A percentile compares a stretch with the other conserved stretches of the same genome.
Evolutionary conservation across 306 rosid genomes (phyloP).

Genomic region (Senna siamea): DNA sequence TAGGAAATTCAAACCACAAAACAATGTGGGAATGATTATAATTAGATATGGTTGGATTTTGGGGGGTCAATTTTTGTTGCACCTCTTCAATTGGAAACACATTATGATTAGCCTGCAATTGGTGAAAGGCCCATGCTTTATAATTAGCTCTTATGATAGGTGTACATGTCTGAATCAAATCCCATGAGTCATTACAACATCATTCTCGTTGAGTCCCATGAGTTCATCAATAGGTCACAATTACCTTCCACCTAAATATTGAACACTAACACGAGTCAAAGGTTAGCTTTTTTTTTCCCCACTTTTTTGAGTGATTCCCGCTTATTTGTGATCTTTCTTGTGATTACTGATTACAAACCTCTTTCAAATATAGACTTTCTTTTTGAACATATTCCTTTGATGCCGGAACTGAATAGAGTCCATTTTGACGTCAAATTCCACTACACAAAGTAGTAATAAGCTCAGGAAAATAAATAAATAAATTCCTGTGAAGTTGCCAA

Average conservation of each 20-base stretch:
- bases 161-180: constrained; percentile 26
- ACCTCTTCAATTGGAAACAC: constrained; percentile 36
- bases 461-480: background rate
- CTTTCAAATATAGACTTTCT: constrained; percentile 23
- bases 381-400: constrained; percentile 38
- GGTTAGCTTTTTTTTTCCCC: constrained; percentile 6
- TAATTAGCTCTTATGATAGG: constrained; percentile 34
- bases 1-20: constrained; percentile 37
- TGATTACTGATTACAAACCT: constrained; percentile 41
- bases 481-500: background rate
- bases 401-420: constrained; percentile 37
- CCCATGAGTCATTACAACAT: constrained; percentile 40
- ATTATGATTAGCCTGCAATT: constrained; percentile 41
- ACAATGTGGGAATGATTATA: constrained; percentile 25
- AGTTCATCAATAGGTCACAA: constrained; percentile 39
- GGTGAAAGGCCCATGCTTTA: constrained; percentile 29
- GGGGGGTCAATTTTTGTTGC: constrained; percentile 49
- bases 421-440: constrained; percentile 14
- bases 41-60: constrained; percentile 68
- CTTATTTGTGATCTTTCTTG: constrained; percentile 35
- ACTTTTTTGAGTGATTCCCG: constrained; percentile 45
- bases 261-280: constrained; percentile 43
- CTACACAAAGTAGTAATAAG: background rate
- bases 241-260: constrained; percentile 53
- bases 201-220: constrained; percentile 37